Conservation (phyloP, 768 basidiomycete species). For the Sarcodon sp. region DNA sequence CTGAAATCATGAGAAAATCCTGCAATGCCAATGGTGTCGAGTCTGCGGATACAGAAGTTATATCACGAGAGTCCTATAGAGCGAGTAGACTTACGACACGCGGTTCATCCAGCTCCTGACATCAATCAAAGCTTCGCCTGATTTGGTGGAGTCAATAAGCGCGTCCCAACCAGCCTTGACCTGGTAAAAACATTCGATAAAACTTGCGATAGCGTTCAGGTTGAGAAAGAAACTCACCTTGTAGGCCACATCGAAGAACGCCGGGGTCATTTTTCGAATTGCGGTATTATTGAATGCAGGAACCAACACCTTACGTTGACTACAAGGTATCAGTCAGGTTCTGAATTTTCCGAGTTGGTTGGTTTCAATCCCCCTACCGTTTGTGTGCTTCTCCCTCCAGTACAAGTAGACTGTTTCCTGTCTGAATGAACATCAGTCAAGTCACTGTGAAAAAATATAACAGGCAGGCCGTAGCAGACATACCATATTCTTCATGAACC, state of each 20-base stretch:
- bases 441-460: too few species aligned
- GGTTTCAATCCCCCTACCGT: slow-evolving; percentile 16
- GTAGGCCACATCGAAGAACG: slow-evolving; percentile 39
- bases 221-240: slow-evolving; percentile 20
- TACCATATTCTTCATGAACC: slow-evolving; percentile 26
- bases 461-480: background rate
- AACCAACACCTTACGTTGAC: slow-evolving; percentile 36
- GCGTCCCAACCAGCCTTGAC: slow-evolving; percentile 22
- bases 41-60: slow-evolving; percentile 15
- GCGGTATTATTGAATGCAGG: slow-evolving; percentile 41
- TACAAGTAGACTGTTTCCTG: slow-evolving; percentile 24
- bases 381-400: slow-evolving; percentile 31
- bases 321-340: slow-evolving; percentile 14
- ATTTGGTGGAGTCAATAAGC: slow-evolving; percentile 10
- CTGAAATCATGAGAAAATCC: slow-evolving; percentile 49
- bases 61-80: slow-evolving; percentile 1
- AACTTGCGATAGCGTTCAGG: background rate
- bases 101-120: slow-evolving; percentile 40
- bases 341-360: too few species aligned
- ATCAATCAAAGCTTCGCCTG: slow-evolving; percentile 23
- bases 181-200: slow-evolving; percentile 7
- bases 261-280: slow-evolving; percentile 28
- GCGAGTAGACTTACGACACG: slow-evolving; percentile 21
- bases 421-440: slow-evolving; percentile 1
- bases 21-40: slow-evolving; percentile 46